Evolutionary conservation across 306 rosid species (phyloP).

Genomic region (Rubus idaeus): DNA sequence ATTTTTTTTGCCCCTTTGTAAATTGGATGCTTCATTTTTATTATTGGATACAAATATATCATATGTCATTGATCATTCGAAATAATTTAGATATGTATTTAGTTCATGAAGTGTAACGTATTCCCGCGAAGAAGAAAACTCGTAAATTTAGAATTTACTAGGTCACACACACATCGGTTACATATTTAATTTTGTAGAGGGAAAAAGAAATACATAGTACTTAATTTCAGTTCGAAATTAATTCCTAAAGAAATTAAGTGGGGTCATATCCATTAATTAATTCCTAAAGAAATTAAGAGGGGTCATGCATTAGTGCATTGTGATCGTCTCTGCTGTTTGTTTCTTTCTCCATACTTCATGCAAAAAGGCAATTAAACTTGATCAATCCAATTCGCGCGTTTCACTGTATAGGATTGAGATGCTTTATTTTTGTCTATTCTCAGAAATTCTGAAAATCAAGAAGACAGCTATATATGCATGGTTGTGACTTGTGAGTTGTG

Average conservation of each 20-base stretch:
- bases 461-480: not conserved
- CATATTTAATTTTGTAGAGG: not conserved
- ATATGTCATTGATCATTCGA: no score
- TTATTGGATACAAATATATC: no score
- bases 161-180: no score
- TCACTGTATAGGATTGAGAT: not conserved
- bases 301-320: not conserved
- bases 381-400: not conserved
- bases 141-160: no score
- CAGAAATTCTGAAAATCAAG: not conserved
- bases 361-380: not conserved
- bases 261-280: not conserved
- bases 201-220: not conserved
- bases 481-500: no score
- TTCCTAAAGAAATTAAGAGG: not conserved
- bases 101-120: no score
- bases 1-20: no score
- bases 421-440: not conserved
- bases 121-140: no score
- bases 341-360: slow-evolving; percentile 5
- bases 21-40: no score
- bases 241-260: not conserved
- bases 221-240: not conserved
- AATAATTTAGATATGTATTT: no score
- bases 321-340: not conserved